Evolutionary conservation across 2,329 filamentous ascomycete species (phyloP), one percentile per base, ranked within the genome.

Genomic region (Aspergillus vadensis): DNA sequence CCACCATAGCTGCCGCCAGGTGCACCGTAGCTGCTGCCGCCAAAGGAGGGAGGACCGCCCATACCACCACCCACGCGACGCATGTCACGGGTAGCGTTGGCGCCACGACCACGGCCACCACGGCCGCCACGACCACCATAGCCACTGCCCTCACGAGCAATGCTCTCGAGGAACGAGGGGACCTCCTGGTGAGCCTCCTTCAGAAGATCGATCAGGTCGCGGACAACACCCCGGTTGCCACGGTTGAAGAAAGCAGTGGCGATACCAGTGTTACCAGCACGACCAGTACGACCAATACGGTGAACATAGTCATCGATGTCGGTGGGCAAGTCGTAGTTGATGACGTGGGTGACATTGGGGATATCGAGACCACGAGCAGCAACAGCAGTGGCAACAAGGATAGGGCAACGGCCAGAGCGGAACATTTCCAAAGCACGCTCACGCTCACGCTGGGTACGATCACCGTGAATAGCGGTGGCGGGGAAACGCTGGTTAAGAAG

Each of bases 171-270:
- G 87, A 98, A 99, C 51, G 85, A 77, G 32, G 95, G 95, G 65
- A 98, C 87, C 74, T 99, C 95, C 80, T 99, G 95, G 83, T 99
- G 96, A 68, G 95, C 95, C 80, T 99, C 95, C 85, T 98, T 98
- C 69, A 99, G 86, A 27, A 99, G 88, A n/a, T 99, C 95, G 70
- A 99, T 86, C 63, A 99, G 88, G 72, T 98, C 95, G 69, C 95
- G 91, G 66, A 98, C 95, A 69, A 99, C 92, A 81, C 95, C 95
- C 72, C 95, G 92, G 85, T 99, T 99, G 74, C 94, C 94, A 76
- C 95, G 94, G 87, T 99, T 99, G 89, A 99, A 98, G 86, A 99
- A 99, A 59, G 95, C 95, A 70, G 95, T 99, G 5, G 95, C 91
- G 69, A 97, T 89, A 89, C 95, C 95, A 72, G 94, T 98, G 85